These are phyloP conservation scores for Entonaema liquescens DNA, from an alignment of 495 filamentous ascomycete species.

Conservation along the genomic window DNA sequence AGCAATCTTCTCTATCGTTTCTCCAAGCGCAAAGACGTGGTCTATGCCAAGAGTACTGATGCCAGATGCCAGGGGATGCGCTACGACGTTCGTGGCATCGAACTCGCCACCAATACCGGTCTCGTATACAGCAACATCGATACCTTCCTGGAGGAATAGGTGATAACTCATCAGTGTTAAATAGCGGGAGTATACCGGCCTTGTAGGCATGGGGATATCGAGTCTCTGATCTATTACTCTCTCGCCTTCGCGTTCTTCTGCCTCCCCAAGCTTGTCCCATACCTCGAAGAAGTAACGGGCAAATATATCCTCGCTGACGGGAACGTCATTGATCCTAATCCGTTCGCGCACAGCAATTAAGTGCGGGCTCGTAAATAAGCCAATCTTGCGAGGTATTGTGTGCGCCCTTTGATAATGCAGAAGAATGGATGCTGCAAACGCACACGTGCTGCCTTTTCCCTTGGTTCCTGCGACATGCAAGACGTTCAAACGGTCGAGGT, in stretches of 20 bases:
- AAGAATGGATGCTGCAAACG: slow-evolving; percentile 69
- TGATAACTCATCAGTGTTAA: slow-evolving; percentile 91
- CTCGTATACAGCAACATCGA: slow-evolving; percentile 87
- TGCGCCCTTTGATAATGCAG: slow-evolving; percentile 48
- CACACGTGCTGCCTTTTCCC: slow-evolving; percentile 86
- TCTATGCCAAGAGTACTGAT: slow-evolving; percentile 92
- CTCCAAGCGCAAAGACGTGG: slow-evolving; percentile 79
- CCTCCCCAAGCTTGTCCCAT: slow-evolving; percentile 77
- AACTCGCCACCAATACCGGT: slow-evolving; percentile 94
- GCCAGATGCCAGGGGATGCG: slow-evolving; percentile 73
- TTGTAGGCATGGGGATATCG: slow-evolving; percentile 53
- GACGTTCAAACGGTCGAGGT: slow-evolving; percentile 77
- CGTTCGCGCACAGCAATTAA: slow-evolving; percentile 88
- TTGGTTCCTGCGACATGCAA: slow-evolving; percentile 93
- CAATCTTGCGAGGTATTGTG: slow-evolving; percentile 64
- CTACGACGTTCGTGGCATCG: slow-evolving; percentile 92
- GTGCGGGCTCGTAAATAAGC: slow-evolving; percentile 90
- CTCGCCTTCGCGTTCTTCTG: slow-evolving; percentile 39
- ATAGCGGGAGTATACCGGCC: slow-evolving; percentile 91
- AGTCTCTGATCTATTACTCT: slow-evolving; percentile 40
- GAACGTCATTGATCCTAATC: slow-evolving; percentile 80
- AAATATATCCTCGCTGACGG: slow-evolving; percentile 79
- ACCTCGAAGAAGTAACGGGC: slow-evolving; percentile 88
- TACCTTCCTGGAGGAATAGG: slow-evolving; percentile 79
- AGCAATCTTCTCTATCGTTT: slow-evolving; percentile 88